Conservation (phyloP, 805 yeast genomes). For the Pichia gijzeniarum region DNA sequence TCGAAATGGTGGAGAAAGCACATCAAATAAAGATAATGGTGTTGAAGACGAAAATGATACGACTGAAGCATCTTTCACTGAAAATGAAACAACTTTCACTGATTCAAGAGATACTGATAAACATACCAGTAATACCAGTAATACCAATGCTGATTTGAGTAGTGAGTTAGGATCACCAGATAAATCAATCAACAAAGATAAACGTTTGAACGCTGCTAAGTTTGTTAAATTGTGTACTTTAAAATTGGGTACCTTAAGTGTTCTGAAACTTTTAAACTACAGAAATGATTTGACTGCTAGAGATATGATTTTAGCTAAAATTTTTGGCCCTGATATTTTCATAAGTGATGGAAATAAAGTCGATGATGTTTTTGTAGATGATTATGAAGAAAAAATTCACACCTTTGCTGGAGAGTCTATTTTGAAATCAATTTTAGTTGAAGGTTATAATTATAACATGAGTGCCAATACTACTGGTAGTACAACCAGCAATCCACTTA, state of each 20-base stretch:
- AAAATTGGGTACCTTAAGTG: constrained; percentile 76
- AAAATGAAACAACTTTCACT: neutral
- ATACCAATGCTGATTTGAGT: neutral
- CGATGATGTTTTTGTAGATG: constrained; percentile 2
- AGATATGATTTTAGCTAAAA: constrained; percentile 50
- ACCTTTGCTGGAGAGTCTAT: constrained; percentile 3
- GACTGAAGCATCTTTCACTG: too few species aligned
- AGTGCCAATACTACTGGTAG: constrained; percentile 19
- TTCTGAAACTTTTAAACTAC: constrained; percentile 69
- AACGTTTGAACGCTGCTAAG: constrained; percentile 1
- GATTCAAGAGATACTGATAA: neutral
- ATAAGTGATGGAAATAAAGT: too few species aligned
- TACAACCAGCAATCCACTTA: neutral
- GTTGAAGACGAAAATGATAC: neutral
- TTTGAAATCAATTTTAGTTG: constrained; percentile 52
- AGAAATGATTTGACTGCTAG: constrained; percentile 61
- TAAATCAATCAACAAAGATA: neutral
- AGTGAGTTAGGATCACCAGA: neutral
- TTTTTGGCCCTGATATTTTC: constrained; percentile 49
- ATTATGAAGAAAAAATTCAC: constrained; percentile 9
- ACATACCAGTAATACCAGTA: neutral
- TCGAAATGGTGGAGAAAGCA: neutral
- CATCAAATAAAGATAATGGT: neutral
- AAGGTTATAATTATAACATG: constrained; percentile 29
- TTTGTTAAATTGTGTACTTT: constrained; percentile 26